Base-by-base conservation (phyloP, 225 moss, liverwort and hornwort species). In the Bryum argenteum region DNA sequence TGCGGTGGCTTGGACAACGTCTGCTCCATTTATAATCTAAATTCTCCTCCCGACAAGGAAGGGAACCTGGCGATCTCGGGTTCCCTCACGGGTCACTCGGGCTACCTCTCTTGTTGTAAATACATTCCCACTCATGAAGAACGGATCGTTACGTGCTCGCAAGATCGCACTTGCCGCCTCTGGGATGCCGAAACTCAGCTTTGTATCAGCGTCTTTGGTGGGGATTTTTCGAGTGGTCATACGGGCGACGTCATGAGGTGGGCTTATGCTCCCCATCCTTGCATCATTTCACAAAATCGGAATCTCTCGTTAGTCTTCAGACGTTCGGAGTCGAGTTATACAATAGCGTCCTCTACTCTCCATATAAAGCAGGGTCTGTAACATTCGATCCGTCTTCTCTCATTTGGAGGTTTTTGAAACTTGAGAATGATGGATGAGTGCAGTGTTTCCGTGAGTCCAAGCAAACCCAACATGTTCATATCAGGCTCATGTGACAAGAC, bases 181-280 rank as follows among this genome's bases (percentile, higher is more conserved):
- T 98, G 98, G 98, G 92, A 98, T 79, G 82, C 76, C 8, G 88
- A 89, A 54, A 68, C 77, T 14, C 82, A 79, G 41, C 86, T 82
- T 51, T 89, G 89, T 62, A 75, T 91, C 44, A 68, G 85, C 51
- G 54, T 85, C 33, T 98, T 98, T 73, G 98, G 94, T 67, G 94
- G 91, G 78, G 94, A 92, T 62, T 79, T 79, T 54, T 18, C 76
- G 7, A 88, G 89, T 62, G 89, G 89, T 19, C 98, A 98, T 59
- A 91, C 91, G 40, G 91, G 94, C 8, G 98, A 94, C 26, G 92
- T 98, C 38, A 94, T 98, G 98, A 98, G 98, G 98, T 98, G 69
- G 37, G 82, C 19, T 40, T 42, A 15, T 44, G 45, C 45, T 33
- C 33, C n/a, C n/a, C n/a, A n/a, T n/a, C n/a, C n/a, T n/a, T n/a